Conservation (phyloP, 305 asterid genomes). For the Petunia hybrid region DNA sequence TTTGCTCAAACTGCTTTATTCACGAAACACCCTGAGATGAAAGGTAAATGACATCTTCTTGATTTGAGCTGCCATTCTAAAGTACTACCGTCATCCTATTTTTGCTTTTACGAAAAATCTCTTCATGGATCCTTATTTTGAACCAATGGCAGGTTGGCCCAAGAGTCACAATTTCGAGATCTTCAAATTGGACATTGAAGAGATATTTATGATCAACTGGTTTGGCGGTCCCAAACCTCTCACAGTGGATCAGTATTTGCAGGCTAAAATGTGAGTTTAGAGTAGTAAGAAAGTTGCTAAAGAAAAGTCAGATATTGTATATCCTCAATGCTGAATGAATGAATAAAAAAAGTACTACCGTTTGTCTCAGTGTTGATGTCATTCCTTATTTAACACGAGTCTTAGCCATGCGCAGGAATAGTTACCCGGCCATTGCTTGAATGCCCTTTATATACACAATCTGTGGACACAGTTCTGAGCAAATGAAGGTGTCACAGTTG, state of each 20-base stretch:
- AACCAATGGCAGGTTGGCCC: slow-evolving; percentile 79
- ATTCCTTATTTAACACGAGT: slow-evolving; percentile 1
- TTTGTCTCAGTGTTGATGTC: neutral
- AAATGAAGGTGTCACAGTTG: neutral
- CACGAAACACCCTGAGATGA: slow-evolving; percentile 83
- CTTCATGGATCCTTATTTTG: neutral
- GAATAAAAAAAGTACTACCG: neutral
- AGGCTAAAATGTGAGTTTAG: slow-evolving; percentile 59
- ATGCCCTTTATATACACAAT: neutral
- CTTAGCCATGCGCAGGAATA: slow-evolving; percentile 16
- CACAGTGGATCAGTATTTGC: slow-evolving; percentile 81
- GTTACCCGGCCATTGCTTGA: slow-evolving; percentile 5
- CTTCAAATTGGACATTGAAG: slow-evolving; percentile 69
- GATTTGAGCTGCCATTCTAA: neutral
- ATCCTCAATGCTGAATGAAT: neutral
- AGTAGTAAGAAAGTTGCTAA: neutral
- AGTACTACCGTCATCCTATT: neutral
- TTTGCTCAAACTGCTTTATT: slow-evolving; percentile 72
- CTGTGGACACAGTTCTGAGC: slow-evolving; percentile 2
- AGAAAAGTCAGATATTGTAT: neutral
- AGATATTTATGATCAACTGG: slow-evolving; percentile 86
- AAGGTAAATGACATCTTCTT: slow-evolving; percentile 47
- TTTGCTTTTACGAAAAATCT: neutral
- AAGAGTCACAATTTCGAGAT: slow-evolving; percentile 78
- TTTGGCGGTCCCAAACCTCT: slow-evolving; percentile 96